Conservation (phyloP, 148 eudicot species). For the Rhododendron mucronatum region DNA sequence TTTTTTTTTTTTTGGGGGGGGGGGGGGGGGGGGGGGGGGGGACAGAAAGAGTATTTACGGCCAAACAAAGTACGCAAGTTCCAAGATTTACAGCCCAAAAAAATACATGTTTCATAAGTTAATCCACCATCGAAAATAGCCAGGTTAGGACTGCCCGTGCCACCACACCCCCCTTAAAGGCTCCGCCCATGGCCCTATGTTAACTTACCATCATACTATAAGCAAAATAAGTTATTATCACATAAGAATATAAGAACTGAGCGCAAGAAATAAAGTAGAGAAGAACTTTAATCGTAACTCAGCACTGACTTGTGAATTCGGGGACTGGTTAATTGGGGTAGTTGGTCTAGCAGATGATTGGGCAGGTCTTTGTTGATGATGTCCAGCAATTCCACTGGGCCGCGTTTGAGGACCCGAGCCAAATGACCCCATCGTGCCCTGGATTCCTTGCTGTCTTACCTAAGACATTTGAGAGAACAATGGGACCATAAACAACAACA, state of each 20-base stretch:
- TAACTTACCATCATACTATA: conserved; percentile 2
- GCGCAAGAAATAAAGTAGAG: not conserved
- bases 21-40: too few species aligned
- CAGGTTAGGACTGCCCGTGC: too few species aligned
- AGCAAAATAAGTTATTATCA: not conserved
- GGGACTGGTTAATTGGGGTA: conserved; percentile 33
- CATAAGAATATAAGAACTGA: not conserved
- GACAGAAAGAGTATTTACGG: too few species aligned
- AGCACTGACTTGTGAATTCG: conserved; percentile 49
- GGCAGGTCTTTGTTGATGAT: conserved; percentile 59
- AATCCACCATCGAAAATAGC: not conserved
- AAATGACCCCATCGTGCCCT: conserved; percentile 42
- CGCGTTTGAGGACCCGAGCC: conserved; percentile 47
- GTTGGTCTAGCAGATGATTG: conserved; percentile 56
- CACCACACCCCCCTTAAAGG: not conserved
- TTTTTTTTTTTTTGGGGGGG: too few species aligned
- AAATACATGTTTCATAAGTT: too few species aligned
- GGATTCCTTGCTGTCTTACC: conserved; percentile 56
- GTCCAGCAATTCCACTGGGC: conserved; percentile 43
- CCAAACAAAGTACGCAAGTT: too few species aligned
- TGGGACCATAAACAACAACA: not conserved
- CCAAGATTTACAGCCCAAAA: too few species aligned
- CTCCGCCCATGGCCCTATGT: not conserved
- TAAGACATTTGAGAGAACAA: conserved; percentile 17
- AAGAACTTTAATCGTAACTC: not conserved